Conservation (phyloP, 495 filamentous ascomycete species). For the Endocarpon pusillum region DNA sequence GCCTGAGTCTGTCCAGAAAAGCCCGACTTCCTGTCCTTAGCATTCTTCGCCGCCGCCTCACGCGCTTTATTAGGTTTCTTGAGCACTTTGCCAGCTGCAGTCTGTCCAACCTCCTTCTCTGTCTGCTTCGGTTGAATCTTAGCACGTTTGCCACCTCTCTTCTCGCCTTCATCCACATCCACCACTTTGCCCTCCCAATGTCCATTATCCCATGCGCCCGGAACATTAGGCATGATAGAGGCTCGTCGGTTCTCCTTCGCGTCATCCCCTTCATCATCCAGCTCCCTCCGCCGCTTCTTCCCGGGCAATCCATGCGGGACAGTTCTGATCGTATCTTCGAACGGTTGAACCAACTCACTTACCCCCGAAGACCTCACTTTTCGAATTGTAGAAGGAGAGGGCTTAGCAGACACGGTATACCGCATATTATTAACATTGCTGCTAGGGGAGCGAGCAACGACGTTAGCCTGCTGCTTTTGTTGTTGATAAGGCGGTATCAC, state of each 20-base stretch:
- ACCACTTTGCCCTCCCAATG: not conserved
- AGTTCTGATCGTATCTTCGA: conserved; percentile 19
- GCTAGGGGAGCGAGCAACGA: too few relatives aligned
- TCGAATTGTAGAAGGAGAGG: too few relatives aligned
- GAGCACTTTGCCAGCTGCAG: conserved; percentile 21
- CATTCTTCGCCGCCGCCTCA: conserved; percentile 21
- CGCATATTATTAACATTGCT: too few relatives aligned
- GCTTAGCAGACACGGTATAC: too few relatives aligned
- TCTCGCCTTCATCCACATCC: not conserved
- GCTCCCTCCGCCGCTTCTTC: conserved; percentile 34
- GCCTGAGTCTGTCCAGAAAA: too few relatives aligned
- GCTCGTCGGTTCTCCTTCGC: conserved; percentile 14
- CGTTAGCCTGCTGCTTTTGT: too few relatives aligned
- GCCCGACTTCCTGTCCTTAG: conserved; percentile 14
- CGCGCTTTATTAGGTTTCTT: conserved; percentile 27
- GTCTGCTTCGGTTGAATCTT: conserved; percentile 15
- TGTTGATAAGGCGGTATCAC: conserved; percentile 32
- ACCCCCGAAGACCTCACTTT: too few relatives aligned
- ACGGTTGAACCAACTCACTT: too few relatives aligned
- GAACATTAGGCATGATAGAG: not conserved
- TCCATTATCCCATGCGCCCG: not conserved
- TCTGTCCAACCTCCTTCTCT: conserved; percentile 20
- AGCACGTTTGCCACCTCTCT: not conserved
- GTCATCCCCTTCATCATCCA: conserved; percentile 24
- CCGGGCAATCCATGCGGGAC: conserved; percentile 38